phyloP scores from a whole-genome alignment of 768 basidiomycete genomes.

The Leccinum olivaceopallidum region DNA sequence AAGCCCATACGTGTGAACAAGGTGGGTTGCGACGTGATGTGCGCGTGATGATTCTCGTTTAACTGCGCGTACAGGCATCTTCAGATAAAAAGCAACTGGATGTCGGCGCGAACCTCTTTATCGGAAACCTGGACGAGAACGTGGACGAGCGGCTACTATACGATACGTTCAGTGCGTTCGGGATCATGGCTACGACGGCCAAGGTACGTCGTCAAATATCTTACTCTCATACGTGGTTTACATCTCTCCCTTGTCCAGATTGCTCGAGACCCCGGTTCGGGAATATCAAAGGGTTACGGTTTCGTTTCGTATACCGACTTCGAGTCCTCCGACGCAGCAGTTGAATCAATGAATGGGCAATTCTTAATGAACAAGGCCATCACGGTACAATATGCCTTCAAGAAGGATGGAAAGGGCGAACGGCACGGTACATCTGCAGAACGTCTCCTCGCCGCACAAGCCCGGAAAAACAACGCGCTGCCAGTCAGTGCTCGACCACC shows the following conservation, averaged over 20 bases:
- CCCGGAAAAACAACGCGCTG: constrained; percentile 91
- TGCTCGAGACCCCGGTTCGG: constrained; percentile 61
- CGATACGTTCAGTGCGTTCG: constrained; percentile 95
- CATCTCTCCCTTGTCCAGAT: constrained; percentile 50
- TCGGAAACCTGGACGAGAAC: constrained; percentile 89
- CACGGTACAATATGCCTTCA: constrained; percentile 97
- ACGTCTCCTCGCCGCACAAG: constrained; percentile 91
- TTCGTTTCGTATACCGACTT: constrained; percentile 48
- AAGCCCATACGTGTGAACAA: constrained; percentile 99
- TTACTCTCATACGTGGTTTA: not conserved
- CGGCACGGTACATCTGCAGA: constrained; percentile 97
- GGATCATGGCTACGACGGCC: constrained; percentile 87
- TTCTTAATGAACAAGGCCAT: constrained; percentile 99
- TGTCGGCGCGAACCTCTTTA: constrained; percentile 77
- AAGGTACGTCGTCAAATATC: constrained; percentile 49
- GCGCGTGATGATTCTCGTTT: constrained; percentile 10
- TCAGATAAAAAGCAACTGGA: constrained; percentile 97
- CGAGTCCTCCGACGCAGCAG: constrained; percentile 93
- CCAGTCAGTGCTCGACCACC: constrained; percentile 78
- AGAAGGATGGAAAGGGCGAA: constrained; percentile 98
- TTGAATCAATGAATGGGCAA: constrained; percentile 96
- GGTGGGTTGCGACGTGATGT: constrained; percentile 47
- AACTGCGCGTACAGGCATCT: constrained; percentile 39
- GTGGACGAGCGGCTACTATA: constrained; percentile 92
- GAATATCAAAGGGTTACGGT: constrained; percentile 78